These are phyloP conservation scores for Fusarium stilboides DNA, from an alignment of 2,329 filamentous ascomycete species.

Conservation along the genomic window DNA sequence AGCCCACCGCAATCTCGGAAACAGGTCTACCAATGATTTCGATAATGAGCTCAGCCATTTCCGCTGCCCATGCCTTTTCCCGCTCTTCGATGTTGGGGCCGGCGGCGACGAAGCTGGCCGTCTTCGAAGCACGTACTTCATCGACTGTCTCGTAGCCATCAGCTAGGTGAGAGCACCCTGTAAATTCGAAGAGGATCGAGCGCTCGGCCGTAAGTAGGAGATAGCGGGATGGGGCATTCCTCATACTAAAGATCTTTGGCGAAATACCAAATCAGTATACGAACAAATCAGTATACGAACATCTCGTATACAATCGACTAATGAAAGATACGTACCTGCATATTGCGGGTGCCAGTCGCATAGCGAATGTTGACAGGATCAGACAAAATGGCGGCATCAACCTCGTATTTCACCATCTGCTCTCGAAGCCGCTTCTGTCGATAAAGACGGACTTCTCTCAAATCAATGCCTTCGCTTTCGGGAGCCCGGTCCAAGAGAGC, in stretches of 20 bases:
- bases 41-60: slow-evolving; percentile 2
- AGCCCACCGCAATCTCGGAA: background rate
- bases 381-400: slow-evolving; percentile 12
- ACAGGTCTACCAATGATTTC: background rate
- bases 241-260: slow-evolving; percentile 3
- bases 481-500: slow-evolving; percentile 8
- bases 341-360: slow-evolving; percentile 10
- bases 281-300: background rate
- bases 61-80: background rate
- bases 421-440: slow-evolving; percentile 1
- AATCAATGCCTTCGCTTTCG: slow-evolving; percentile 12
- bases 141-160: slow-evolving; percentile 11
- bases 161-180: slow-evolving; percentile 4
- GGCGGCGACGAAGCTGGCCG: background rate
- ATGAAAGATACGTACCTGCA: slow-evolving; percentile 1
- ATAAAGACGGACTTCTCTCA: slow-evolving; percentile 1
- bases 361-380: slow-evolving; percentile 17
- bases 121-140: background rate
- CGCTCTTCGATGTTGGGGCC: slow-evolving; percentile 1
- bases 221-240: slow-evolving; percentile 6
- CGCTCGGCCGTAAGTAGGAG: slow-evolving; percentile 5
- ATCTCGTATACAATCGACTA: background rate
- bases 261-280: background rate
- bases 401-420: slow-evolving; percentile 6
- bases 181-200: slow-evolving; percentile 9